Base-by-base conservation (phyloP, 345 rosid species). In the Moricandia arvensis region DNA sequence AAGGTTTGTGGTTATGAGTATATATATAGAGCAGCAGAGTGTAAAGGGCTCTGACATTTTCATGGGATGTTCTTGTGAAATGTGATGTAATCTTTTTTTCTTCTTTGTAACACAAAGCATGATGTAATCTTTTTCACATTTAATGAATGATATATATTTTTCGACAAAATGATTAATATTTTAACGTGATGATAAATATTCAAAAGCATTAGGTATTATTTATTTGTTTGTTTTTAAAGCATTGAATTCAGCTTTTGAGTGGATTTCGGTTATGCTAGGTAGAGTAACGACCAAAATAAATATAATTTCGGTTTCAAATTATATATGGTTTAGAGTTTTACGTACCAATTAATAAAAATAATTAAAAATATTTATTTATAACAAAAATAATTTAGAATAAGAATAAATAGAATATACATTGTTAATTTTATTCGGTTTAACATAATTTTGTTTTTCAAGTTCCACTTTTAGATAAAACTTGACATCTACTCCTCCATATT, bases 1-100 rank as follows among this genome's bases (percentile, higher is more conserved):
- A 29, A 41, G 47, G 26, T 47, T 13, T 72, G 63, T 47, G 66
- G 33, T 77, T 15, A 15, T 21, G 71, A 70, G 75, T 71, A n/a
- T 77, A 57, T 77, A 57, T 77, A 77, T 45, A 77, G 80, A 63
- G 66, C 24, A 63, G 66, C 24, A 63, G 35, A 10, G 30, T 76
- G 80, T 69, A 11, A 30, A 58, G 13, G 29, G 27, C 30, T 7
- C 41, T 70, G 75, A 57, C 71, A 43, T 64, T 77, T 63, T 71
- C 80, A 54, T 70, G 16, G 24, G 1, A 61, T 59, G 5, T 34
- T 59, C 26, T 17, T 66, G 18, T 45, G 51, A 74, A 45, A 29
- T 3, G 29, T 74, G 54, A 60, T 75, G 79, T 35, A 6, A 63
- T 76, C n/a, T 37, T 37, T 27, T 27, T 21, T 21, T 21, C 24